Evolutionary conservation across 2,329 filamentous ascomycete species (phyloP).

Genomic region (Clarireedia paspali): DNA sequence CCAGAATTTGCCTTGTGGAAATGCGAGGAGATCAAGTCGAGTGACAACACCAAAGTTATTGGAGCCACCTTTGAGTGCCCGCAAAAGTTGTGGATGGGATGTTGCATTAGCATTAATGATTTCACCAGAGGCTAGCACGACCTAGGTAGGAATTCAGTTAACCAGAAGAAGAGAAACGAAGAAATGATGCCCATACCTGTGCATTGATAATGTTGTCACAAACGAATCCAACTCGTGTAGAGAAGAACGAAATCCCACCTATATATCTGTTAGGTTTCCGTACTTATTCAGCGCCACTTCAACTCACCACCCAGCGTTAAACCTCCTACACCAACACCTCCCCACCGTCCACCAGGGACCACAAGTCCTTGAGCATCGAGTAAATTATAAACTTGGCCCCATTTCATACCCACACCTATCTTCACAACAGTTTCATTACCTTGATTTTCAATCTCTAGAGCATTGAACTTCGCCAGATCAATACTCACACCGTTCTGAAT

Average conservation of each 20-base stretch:
- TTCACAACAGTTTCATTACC: slow-evolving; percentile 20
- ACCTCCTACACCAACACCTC: slow-evolving; percentile 10
- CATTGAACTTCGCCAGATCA: slow-evolving; percentile 18
- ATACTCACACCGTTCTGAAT: slow-evolving; percentile 41
- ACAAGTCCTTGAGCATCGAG: slow-evolving; percentile 28
- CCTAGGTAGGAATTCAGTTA: slow-evolving; percentile 2
- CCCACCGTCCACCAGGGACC: slow-evolving; percentile 31
- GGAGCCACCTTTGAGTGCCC: background rate
- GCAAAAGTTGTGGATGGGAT: background rate
- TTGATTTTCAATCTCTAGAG: slow-evolving; percentile 11
- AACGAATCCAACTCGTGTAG: slow-evolving; percentile 36
- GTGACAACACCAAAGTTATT: slow-evolving; percentile 13
- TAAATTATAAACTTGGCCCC: slow-evolving; percentile 31
- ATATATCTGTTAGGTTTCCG: background rate
- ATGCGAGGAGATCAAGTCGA: slow-evolving; percentile 9
- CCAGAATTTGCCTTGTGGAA: slow-evolving; percentile 10
- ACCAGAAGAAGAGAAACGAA: slow-evolving; percentile 11
- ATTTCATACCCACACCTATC: slow-evolving; percentile 32
- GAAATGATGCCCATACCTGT: slow-evolving; percentile 24
- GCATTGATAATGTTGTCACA: slow-evolving; percentile 38
- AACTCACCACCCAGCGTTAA: slow-evolving; percentile 9
- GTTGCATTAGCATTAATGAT: background rate
- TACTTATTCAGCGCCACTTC: background rate
- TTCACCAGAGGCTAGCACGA: background rate
- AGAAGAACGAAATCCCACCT: slow-evolving; percentile 13